Conservation (phyloP, 148 eudicot genomes). For the Heliamphora exappendiculata region DNA sequence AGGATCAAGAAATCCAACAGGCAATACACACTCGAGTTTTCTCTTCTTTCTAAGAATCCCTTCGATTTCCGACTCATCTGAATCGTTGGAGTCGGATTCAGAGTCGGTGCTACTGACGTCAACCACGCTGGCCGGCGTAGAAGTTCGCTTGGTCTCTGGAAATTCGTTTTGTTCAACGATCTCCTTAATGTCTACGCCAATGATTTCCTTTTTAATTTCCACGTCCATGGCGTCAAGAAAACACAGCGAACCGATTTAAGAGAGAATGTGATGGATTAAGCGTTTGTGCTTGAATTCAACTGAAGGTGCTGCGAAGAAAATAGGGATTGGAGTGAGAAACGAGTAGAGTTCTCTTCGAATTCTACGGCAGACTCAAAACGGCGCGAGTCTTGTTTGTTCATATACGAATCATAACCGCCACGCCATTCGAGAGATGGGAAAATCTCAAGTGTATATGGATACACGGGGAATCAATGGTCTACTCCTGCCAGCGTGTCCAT, state of each 20-base stretch:
- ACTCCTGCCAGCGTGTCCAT: no score
- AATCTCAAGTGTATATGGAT: no score
- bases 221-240: constrained; percentile 8
- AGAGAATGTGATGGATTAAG: not conserved
- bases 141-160: not conserved
- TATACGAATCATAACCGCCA: not conserved
- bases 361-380: not conserved
- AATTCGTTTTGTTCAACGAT: not conserved
- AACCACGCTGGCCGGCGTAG: not conserved
- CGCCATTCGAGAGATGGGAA: no score
- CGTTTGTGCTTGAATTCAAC: not conserved
- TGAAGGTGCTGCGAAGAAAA: not conserved
- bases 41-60: constrained; percentile 5
- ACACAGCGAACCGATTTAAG: not conserved
- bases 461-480: no score
- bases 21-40: not conserved
- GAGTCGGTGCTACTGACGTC: constrained; percentile 6
- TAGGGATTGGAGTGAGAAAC: not conserved
- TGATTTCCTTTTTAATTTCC: constrained; percentile 1
- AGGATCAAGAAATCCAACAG: constrained; percentile 20
- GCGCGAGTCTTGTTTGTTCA: not conserved
- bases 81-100: not conserved
- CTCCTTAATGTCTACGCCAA: not conserved
- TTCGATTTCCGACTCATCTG: constrained; percentile 3
- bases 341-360: not conserved